phyloP scores from a whole-genome alignment of 768 basidiomycete species.

The Naganishia kalamii region DNA sequence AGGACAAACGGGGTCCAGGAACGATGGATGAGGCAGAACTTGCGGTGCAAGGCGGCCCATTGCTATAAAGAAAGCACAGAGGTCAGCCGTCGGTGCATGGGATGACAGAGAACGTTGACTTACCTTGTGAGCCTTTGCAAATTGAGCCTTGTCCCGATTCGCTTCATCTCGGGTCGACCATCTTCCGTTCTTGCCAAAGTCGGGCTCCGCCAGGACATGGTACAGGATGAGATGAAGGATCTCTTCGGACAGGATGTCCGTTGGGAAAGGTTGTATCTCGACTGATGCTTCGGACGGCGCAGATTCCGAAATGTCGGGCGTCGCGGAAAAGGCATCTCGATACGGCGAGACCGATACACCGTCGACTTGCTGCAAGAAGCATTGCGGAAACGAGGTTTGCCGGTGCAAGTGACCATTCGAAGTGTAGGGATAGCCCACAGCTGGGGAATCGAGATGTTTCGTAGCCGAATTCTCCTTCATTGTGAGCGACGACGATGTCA shows the following conservation, averaged over 20 bases:
- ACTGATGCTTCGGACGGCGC: background rate
- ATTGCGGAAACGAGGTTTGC: too few relatives aligned
- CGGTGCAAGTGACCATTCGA: too few relatives aligned
- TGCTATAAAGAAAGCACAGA: background rate
- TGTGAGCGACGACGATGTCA: too few relatives aligned
- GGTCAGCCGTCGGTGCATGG: background rate
- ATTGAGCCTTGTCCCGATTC: conserved; percentile 7
- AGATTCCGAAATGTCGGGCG: too few relatives aligned
- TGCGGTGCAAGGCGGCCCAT: conserved; percentile 12
- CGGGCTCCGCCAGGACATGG: conserved; percentile 9
- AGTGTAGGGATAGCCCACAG: too few relatives aligned
- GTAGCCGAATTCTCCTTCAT: too few relatives aligned
- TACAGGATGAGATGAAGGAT: conserved; percentile 21
- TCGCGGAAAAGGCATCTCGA: too few relatives aligned
- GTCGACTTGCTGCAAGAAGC: too few relatives aligned
- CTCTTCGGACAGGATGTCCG: conserved; percentile 15
- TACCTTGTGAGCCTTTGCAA: conserved; percentile 17
- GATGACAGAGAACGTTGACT: background rate
- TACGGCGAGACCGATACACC: too few relatives aligned
- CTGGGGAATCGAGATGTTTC: too few relatives aligned
- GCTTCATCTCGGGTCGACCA: conserved; percentile 9
- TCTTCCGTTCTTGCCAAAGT: conserved; percentile 24
- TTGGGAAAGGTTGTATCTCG: conserved; percentile 16
- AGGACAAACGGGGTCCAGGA: conserved; percentile 25
- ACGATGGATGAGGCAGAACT: conserved; percentile 22